Evolutionary conservation across 306 rosid genomes (phyloP), one percentile per base, ranked within the genome.

Genomic region (Begonia masoniana): DNA sequence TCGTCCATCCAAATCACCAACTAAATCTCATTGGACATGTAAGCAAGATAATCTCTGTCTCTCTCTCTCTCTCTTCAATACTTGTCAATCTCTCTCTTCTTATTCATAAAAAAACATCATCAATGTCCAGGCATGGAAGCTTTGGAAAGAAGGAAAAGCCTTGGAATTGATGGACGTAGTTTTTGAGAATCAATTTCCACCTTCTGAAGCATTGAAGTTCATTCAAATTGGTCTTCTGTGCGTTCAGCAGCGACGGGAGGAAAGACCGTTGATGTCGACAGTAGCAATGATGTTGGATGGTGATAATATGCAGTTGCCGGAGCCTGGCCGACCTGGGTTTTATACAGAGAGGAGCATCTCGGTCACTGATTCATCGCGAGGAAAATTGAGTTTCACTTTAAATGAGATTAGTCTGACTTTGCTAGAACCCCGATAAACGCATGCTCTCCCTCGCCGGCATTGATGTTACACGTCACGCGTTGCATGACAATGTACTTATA

Each of bases 1-100:
- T 65, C 46, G 39, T 39, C 42, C 71, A 65, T 61, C 56, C 52
- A 15, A 49, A 65, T 11, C 63, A 54, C 47, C 62, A 61, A 16
- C 64, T 52, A 0, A 71, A 71, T 46, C 71, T 71, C 21, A 15
- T 71, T 21, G 71, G 71, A 24, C 71, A 65, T 41, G 71, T 65
- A 16, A 65, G 68, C 54, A 52, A 1, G 12, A 19, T 47, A 14
- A 13, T 12, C 39, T 31, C 39, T 31, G 9, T 31, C 8, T 4
- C 39, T 31, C 39, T 31, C 39, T 26, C 35, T 26, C 35, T 26
- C 35, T 26, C 35, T 26, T 31, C 0, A 5, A 14, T 47, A 12
- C n/a, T 12, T 47, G 9, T 47, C 1, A 2, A 47, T 4, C 15
- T 12, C 13, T 12, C 39, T 31, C 39, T 1, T 31, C 39, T 31